A percentile compares a stretch with the other conserved stretches of the same genome.
Conservation (phyloP, 2,329 filamentous ascomycete species). For the Trichoderma semiorbis region DNA sequence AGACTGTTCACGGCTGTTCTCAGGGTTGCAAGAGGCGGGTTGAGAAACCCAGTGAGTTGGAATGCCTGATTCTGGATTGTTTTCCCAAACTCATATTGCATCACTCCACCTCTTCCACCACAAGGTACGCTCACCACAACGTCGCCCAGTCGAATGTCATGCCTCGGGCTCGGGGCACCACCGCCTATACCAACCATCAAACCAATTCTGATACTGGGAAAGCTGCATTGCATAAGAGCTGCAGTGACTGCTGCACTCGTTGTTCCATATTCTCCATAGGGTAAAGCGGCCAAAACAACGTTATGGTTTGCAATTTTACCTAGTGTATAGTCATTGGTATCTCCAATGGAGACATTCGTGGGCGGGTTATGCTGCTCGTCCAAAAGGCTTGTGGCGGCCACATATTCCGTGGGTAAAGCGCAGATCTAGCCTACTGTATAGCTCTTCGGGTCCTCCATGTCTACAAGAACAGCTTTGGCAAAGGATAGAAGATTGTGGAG, state of each 20-base stretch:
- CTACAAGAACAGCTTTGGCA: background rate
- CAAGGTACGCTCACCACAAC: background rate
- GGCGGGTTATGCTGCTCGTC: background rate
- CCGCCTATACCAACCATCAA: background rate
- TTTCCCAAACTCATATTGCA: background rate
- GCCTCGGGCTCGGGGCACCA: background rate
- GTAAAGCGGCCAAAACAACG: background rate
- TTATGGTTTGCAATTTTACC: background rate
- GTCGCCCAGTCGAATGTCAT: background rate
- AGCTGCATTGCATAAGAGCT: background rate
- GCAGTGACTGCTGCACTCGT: fast-evolving
- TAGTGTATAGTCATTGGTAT: background rate
- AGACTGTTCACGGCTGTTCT: too few relatives aligned
- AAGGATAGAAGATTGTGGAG: background rate
- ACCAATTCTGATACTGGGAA: background rate
- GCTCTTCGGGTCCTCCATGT: background rate
- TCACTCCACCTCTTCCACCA: background rate
- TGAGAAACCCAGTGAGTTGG: background rate
- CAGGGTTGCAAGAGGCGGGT: too few relatives aligned
- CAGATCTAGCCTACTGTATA: background rate
- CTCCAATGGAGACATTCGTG: background rate
- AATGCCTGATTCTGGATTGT: background rate
- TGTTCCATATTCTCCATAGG: background rate
- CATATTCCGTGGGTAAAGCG: background rate
- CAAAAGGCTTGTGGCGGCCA: background rate